Evolutionary conservation across 2,329 filamentous ascomycete species (phyloP).

Genomic region (Alternaria gansuensis): DNA sequence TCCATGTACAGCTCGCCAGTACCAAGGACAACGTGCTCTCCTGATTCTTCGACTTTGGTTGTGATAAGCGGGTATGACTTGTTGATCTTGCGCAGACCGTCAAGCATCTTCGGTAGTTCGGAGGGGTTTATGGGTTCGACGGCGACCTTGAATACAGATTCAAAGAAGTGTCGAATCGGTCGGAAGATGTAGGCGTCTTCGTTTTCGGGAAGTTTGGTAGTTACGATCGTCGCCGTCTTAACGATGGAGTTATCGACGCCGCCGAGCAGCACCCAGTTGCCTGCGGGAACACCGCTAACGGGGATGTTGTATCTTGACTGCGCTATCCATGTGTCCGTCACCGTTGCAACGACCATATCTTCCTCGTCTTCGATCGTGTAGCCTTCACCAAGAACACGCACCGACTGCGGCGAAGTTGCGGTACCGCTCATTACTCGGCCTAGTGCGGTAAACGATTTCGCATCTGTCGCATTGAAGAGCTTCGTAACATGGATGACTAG

Average conservation of each 20-base stretch:
- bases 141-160: slow-evolving; percentile 96
- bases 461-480: slow-evolving; percentile 87
- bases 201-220: slow-evolving; percentile 79
- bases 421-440: slow-evolving; percentile 93
- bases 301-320: slow-evolving; percentile 94
- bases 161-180: slow-evolving; percentile 91
- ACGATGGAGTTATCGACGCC: slow-evolving; percentile 98
- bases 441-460: slow-evolving; percentile 88
- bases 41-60: slow-evolving; percentile 97
- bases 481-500: slow-evolving; percentile 93
- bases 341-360: slow-evolving; percentile 89
- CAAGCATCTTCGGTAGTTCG: slow-evolving; percentile 97
- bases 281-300: slow-evolving; percentile 89
- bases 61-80: slow-evolving; percentile 96
- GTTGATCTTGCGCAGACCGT: slow-evolving; percentile 94
- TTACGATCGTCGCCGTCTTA: slow-evolving; percentile 92
- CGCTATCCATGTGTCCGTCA: slow-evolving; percentile 86
- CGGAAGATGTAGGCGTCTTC: slow-evolving; percentile 97
- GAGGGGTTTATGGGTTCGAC: slow-evolving; percentile 98
- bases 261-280: slow-evolving; percentile 89
- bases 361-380: slow-evolving; percentile 98
- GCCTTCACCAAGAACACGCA: slow-evolving; percentile 91
- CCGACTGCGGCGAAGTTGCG: slow-evolving; percentile 79
- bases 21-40: slow-evolving; percentile 92
- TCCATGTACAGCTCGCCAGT: slow-evolving; percentile 99